Base-by-base conservation (phyloP, 1,139 yeast species). In the Hansenula anomala region DNA sequence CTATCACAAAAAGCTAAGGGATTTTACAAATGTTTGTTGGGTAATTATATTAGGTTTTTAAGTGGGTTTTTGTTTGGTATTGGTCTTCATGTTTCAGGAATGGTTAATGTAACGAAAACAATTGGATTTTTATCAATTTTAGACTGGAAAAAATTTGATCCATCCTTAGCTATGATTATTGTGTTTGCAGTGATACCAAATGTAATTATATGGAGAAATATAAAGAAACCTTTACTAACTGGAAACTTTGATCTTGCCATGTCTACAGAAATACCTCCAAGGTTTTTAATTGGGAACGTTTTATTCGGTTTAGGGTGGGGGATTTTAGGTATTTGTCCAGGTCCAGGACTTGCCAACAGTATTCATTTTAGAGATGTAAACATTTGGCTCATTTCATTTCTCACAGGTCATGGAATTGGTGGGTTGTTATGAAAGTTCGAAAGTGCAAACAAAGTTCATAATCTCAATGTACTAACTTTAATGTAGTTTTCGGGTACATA, bases 241-340 rank as follows among this genome's bases (percentile, higher is more conserved):
- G 41, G 36, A 3, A 31, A 36, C 3, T 60, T 54, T 37, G 40
- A 43, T 28, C 44, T 55, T n/a, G 58, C 63, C 11, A 47, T 44
- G 7, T 35, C 51, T 19, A 53, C 47, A 7, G 42, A 49, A 3
- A 50, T 60, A 4, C 47, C 57, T 1, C 28, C 38, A 0, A 52
- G 48, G 29, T 60, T 70, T 33, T 30, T 70, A 0, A 7, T 64
- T 4, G 76, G 76, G 4, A 59, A 66, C 38, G 54, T 55, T 0
- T 26, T 69, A 3, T 71, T 70, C 46, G 76, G 76, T 4, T 19
- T 65, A 10, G 76, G 75, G 1, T 71, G 76, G 76, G 75, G 73
- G 2, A 30, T 67, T 3, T 48, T 64, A 1, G 76, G 76, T 1
- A 54, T 69, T 10, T 71, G 75, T 46, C 75, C 76, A 0, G 75